Evolutionary conservation across 2,329 filamentous ascomycete genomes (phyloP), one percentile per base, ranked within the genome.

Genomic region (Alternaria postmessia): DNA sequence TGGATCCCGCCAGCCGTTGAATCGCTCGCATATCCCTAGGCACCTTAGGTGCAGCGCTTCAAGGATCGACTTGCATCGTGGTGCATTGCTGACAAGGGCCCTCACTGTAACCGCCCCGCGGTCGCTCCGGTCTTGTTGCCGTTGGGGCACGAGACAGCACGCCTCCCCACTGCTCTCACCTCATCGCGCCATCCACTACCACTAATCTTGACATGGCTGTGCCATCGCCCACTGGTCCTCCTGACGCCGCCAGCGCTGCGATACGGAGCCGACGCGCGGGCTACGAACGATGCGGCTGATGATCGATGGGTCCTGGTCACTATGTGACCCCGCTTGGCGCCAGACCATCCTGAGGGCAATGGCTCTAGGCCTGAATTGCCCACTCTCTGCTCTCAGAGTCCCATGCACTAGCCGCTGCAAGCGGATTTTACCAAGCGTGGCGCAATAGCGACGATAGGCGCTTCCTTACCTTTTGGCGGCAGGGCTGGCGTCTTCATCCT

Each of bases 1-100:
- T 77, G 73, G 73, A 72, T 76, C 75, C 75, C 75, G 75, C 74
- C 69, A 69, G 75, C 75, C 75, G 75, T 78, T 78, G 75, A 72
- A 73, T 72, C 68, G 70, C 66, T 73, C 71, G 73, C 74, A 75
- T 76, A 72, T 68, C 65, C 72, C 61, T 57, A 60, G 69, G 61
- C 69, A 71, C 71, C 75, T 74, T 76, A 64, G 70, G 61, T 55
- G 64, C 60, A 65, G 65, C 64, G 54, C 66, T 57, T 64, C 75
- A 77, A 73, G 75, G 75, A 76, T 77, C 72, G 74, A 70, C 70
- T 75, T 75, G 72, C 72, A 71, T 69, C 55, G 55, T 64, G 56
- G 48, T 65, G 66, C 54, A 60, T 39, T 54, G 55, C 42, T 51
- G 58, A 59, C 62, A 53, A 52, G 61, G 58, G 53, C 49, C 51